A percentile compares a stretch with the other conserved stretches of the same genome.
Evolutionary conservation across 306 rosid genomes (phyloP).

Genomic region (Heteromeles arbutifolia): DNA sequence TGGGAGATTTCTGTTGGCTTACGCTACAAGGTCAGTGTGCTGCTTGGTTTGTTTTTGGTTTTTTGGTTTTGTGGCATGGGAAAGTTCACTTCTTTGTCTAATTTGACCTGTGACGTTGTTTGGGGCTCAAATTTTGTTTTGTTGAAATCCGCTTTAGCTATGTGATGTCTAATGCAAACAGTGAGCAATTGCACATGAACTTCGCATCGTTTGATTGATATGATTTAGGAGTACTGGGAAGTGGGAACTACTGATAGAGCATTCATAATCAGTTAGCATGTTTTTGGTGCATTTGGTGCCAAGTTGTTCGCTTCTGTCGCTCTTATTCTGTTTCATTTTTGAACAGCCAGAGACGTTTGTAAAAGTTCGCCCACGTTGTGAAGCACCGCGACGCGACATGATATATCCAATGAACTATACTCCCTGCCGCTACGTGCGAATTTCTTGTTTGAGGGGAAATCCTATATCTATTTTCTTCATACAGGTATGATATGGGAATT

Average conservation of each 20-base stretch:
- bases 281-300: neutral
- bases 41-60: neutral
- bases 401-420: slow-evolving; percentile 78
- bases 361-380: slow-evolving; percentile 89
- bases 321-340: slow-evolving; percentile 2
- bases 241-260: neutral
- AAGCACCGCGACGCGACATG: slow-evolving; percentile 93
- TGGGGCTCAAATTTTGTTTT: neutral
- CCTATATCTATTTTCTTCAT: slow-evolving; percentile 90
- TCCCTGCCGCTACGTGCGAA: slow-evolving; percentile 82
- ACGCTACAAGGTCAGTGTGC: slow-evolving; percentile 71
- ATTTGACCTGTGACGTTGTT: no score
- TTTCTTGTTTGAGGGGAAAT: slow-evolving; percentile 94
- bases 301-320: neutral
- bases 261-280: neutral
- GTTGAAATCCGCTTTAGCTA: neutral
- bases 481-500: slow-evolving; percentile 46
- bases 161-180: no score
- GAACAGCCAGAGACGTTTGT: slow-evolving; percentile 88
- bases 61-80: neutral
- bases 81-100: neutral
- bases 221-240: neutral
- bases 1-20: slow-evolving; percentile 95
- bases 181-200: neutral
- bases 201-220: neutral